Conservation (phyloP, 116 monocot genomes). For the Iris pallida region DNA sequence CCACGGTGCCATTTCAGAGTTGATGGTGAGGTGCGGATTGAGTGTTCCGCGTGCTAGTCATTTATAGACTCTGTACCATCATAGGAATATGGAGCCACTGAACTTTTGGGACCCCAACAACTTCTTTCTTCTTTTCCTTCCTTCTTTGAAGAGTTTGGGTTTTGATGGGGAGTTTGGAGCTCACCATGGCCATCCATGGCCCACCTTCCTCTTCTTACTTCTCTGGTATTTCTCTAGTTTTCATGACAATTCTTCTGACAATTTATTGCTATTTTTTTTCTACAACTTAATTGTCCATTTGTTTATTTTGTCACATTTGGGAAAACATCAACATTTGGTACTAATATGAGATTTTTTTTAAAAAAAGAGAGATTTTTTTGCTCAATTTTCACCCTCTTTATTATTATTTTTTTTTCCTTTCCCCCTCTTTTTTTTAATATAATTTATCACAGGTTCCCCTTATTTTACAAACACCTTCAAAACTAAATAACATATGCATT, state of each 20-base stretch:
- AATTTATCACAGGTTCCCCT: too few relatives aligned
- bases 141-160: neutral
- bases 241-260: neutral
- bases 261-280: neutral
- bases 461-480: too few relatives aligned
- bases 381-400: too few relatives aligned
- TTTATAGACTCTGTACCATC: neutral
- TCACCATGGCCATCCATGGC: constrained; percentile 41
- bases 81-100: neutral
- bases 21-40: too few relatives aligned
- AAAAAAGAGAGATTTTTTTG: too few relatives aligned
- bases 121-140: constrained; percentile 5
- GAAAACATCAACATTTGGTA: neutral
- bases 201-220: constrained; percentile 22
- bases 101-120: neutral
- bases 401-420: too few relatives aligned
- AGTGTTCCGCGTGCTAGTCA: too few relatives aligned
- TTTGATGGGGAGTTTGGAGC: constrained; percentile 25
- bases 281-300: too few relatives aligned
- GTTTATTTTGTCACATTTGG: neutral
- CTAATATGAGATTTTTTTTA: neutral
- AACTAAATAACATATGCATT: too few relatives aligned
- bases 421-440: too few relatives aligned
- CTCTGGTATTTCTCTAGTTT: neutral
- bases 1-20: too few relatives aligned